A percentile compares a stretch with the other conserved stretches of the same genome.
Conservation (phyloP, 352 stramenopile species). For the Stramenopiles sp. region DNA sequence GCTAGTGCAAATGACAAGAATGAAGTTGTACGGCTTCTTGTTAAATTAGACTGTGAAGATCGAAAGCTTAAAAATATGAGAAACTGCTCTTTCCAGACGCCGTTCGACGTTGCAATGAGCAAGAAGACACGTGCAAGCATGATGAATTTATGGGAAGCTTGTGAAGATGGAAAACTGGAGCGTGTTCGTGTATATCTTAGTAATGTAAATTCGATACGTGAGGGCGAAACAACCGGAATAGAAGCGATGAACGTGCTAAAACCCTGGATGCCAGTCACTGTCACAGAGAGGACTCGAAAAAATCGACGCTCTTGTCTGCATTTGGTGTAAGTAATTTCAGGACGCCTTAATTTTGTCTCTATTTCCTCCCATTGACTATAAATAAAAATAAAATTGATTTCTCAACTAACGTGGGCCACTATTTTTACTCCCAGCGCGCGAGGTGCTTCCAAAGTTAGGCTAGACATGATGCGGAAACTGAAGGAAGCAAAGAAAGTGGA, state of each 20-base stretch:
- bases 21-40: neutral
- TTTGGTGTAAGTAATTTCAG: too few species aligned
- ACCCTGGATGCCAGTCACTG: neutral
- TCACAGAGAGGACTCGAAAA: neutral
- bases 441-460: neutral
- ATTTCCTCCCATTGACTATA: too few species aligned
- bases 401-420: too few species aligned
- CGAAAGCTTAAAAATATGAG: neutral
- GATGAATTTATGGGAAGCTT: constrained; percentile 1
- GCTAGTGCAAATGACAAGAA: neutral
- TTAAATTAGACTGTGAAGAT: constrained; percentile 3
- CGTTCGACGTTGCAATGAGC: neutral
- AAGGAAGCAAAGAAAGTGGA: neutral
- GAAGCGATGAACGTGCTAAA: neutral
- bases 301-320: neutral
- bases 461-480: neutral
- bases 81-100: neutral
- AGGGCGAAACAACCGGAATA: neutral
- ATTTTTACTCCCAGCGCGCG: too few species aligned
- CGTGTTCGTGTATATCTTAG: neutral
- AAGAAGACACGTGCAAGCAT: neutral
- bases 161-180: neutral
- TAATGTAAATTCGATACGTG: neutral
- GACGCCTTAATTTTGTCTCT: too few species aligned
- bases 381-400: too few species aligned